Conservation (phyloP, 257 asterid species). For the Scutellaria galericulata region DNA sequence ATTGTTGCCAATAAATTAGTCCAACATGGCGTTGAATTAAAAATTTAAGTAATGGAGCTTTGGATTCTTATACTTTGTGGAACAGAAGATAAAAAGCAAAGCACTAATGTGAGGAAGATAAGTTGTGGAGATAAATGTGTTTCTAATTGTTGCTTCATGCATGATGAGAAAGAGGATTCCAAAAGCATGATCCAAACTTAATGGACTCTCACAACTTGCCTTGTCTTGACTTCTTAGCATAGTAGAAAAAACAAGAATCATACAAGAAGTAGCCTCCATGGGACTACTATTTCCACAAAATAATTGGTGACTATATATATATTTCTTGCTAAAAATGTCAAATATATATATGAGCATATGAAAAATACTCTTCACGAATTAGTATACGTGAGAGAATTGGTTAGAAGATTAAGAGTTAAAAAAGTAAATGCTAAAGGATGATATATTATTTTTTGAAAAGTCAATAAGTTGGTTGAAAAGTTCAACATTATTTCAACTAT, state of each 20-base stretch:
- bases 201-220: constrained; percentile 32
- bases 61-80: constrained; percentile 1
- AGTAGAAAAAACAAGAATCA: neutral
- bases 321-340: too few relatives aligned
- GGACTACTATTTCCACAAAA: constrained; percentile 6
- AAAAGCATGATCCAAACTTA: constrained; percentile 29
- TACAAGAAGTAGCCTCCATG: neutral
- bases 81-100: neutral
- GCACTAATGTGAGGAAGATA: neutral
- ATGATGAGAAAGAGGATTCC: constrained; percentile 13
- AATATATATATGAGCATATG: too few relatives aligned
- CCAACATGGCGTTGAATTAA: too few relatives aligned
- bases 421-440: too few relatives aligned
- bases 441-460: too few relatives aligned
- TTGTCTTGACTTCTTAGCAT: neutral
- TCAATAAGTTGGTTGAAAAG: too few relatives aligned
- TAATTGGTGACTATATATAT: too few relatives aligned
- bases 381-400: too few relatives aligned
- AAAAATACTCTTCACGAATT: too few relatives aligned
- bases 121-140: constrained; percentile 9
- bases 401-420: too few relatives aligned
- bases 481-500: too few relatives aligned
- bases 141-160: neutral
- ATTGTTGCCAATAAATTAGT: too few relatives aligned
- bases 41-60: neutral